These are phyloP conservation scores for Mycena capillaripes DNA, from an alignment of 768 basidiomycete species.

Conservation along the genomic window DNA sequence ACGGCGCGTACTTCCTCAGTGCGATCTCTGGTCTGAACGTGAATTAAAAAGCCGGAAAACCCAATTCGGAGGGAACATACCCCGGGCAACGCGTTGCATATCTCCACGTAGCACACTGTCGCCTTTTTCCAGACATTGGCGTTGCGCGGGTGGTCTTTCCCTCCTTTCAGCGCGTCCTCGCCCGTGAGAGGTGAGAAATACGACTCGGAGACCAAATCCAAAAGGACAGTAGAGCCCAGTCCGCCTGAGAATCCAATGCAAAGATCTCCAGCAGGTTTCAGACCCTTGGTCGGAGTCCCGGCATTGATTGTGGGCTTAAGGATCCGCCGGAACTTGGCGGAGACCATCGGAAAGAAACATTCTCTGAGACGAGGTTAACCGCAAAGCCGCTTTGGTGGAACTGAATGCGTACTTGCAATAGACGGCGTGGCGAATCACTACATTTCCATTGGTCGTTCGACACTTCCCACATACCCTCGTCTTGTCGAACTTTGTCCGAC, in stretches of 20 bases:
- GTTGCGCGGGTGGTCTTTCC: slow-evolving; percentile 77
- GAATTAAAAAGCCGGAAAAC: slow-evolving; percentile 19
- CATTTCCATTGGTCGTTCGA: slow-evolving; percentile 72
- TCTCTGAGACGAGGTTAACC: slow-evolving; percentile 53
- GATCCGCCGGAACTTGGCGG: slow-evolving; percentile 72
- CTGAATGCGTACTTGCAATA: slow-evolving; percentile 80
- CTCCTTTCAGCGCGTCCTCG: slow-evolving; percentile 56
- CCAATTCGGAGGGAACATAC: slow-evolving; percentile 55
- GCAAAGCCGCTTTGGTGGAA: slow-evolving; percentile 12
- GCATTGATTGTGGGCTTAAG: slow-evolving; percentile 78
- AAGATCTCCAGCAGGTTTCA: slow-evolving; percentile 79
- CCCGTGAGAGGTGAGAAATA: slow-evolving; percentile 61
- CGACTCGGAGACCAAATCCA: slow-evolving; percentile 74
- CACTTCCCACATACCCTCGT: slow-evolving; percentile 81
- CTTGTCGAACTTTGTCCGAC: slow-evolving; percentile 76
- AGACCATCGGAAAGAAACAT: slow-evolving; percentile 77
- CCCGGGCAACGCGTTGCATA: slow-evolving; percentile 69
- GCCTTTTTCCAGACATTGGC: slow-evolving; percentile 73
- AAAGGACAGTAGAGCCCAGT: slow-evolving; percentile 78
- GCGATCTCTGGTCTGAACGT: slow-evolving; percentile 64
- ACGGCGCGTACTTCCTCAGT: slow-evolving; percentile 63
- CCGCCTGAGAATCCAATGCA: slow-evolving; percentile 85
- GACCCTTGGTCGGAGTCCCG: slow-evolving; percentile 66
- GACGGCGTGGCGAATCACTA: slow-evolving; percentile 84
- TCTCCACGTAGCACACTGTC: slow-evolving; percentile 79